Percentiles rank a stretch among this genome's conserved stretches.
These are phyloP conservation scores for Wickerhamomyces ciferrii DNA, from an alignment of 805 yeast species.

Conservation along the genomic window DNA sequence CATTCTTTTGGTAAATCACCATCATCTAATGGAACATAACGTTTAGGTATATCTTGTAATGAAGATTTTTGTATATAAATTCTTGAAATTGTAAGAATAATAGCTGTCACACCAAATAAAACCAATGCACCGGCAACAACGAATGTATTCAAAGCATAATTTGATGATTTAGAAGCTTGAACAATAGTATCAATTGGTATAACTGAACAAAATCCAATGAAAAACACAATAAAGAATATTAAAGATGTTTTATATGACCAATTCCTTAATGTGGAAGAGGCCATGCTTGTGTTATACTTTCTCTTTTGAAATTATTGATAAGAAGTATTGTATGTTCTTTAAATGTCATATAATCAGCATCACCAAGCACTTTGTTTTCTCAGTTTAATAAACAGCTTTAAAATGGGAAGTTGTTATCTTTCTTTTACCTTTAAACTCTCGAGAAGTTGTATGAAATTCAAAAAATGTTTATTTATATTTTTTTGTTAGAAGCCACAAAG, in stretches of 20 bases:
- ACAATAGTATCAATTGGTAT: constrained; percentile 77
- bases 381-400: no score
- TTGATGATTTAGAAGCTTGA: constrained; percentile 49
- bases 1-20: constrained; percentile 53
- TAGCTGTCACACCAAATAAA: constrained; percentile 44
- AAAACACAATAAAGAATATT: constrained; percentile 31
- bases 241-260: constrained; percentile 45
- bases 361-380: neutral
- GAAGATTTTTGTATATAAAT: constrained; percentile 51
- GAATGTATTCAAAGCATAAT: constrained; percentile 72
- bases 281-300: constrained; percentile 3
- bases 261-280: constrained; percentile 9
- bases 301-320: no score
- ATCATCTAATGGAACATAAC: constrained; percentile 62
- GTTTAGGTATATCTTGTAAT: constrained; percentile 72
- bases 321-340: neutral
- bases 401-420: neutral
- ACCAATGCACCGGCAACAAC: constrained; percentile 74
- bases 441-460: neutral
- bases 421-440: neutral
- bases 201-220: constrained; percentile 59
- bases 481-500: neutral
- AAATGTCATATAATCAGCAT: neutral
- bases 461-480: no score
- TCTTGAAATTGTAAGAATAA: constrained; percentile 53